Evolutionary conservation across 148 eudicot genomes (phyloP), one percentile per base, ranked within the genome.

Genomic region (Amaranthus palmeri): DNA sequence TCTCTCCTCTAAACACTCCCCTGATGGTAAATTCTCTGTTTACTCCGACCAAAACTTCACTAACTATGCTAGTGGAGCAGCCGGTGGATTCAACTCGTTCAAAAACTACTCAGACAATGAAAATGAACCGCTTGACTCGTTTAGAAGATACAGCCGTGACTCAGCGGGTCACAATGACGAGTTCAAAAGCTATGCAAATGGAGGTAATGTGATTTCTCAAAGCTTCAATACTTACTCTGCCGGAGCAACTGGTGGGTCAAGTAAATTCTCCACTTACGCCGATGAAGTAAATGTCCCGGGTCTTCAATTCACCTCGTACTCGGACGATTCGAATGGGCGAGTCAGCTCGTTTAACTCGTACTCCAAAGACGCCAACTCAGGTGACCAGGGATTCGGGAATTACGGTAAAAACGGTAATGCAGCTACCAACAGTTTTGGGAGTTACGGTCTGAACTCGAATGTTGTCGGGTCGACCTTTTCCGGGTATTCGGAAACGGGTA

Each of bases 61-160:
- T 50, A 92, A 87, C 76, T 92, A 92, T 69, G 98, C 96, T 10
- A 74, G 85, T 7, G 79, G 67, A 0, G 71, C 74, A 0, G 68
- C 76, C 48, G 93, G 93, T 2, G 89, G 87, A 0, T 5, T 25
- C 2, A 88, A 92, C 75, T 63, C 82, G 13, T 92, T 92, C 73
- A 81, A 76, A 71, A 81, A 75, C 47, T 92, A 92, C 76, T 84
- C 91, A 7, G 56, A 25, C 8, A 76, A 63, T 4, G 81, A 71
- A 40, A 87, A 71, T 9, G 75, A 62, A 4, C 79, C 88, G 0
- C 40, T 79, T 40, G 70, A 86, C 70, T 68, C 84, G 9, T 91
- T 91, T 82, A 73, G 85, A 10, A 68, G 96, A 8, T 91, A 91
- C 75, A 80, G 91, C 69, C 86, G 96, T 3, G 89, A 80, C 72